phyloP scores from a whole-genome alignment of 768 basidiomycete genomes.

The Cantharellus cinnabarinus region DNA sequence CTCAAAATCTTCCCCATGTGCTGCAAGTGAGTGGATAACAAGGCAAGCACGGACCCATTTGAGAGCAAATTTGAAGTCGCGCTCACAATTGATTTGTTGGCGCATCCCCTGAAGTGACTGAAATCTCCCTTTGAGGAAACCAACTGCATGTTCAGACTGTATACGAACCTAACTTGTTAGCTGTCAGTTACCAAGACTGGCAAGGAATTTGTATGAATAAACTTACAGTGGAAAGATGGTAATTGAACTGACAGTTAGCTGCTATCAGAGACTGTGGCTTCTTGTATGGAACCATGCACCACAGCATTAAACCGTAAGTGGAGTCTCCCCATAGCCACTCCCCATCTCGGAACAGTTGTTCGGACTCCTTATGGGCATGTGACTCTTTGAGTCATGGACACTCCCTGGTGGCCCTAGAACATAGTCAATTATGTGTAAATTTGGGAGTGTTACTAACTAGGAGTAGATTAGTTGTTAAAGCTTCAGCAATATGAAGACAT shows the following conservation, averaged over 20 bases:
- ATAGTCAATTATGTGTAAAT: slow-evolving; percentile 17
- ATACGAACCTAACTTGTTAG: slow-evolving; percentile 7
- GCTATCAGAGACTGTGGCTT: slow-evolving; percentile 15
- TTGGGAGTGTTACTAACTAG: slow-evolving; percentile 20
- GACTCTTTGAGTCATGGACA: slow-evolving; percentile 20
- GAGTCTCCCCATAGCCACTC: slow-evolving; percentile 12
- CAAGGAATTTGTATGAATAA: neutral
- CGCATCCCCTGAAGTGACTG: slow-evolving; percentile 14
- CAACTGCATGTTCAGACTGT: slow-evolving; percentile 22
- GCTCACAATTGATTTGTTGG: slow-evolving; percentile 3
- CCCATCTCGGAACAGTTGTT: slow-evolving; percentile 11
- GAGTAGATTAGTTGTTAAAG: neutral
- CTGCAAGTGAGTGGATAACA: neutral
- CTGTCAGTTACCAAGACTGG: neutral
- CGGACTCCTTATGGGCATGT: slow-evolving; percentile 11
- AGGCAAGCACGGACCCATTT: neutral
- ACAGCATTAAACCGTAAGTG: slow-evolving; percentile 16
- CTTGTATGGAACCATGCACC: slow-evolving; percentile 16
- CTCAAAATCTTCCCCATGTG: neutral
- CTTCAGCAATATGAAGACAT: neutral
- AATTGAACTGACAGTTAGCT: slow-evolving; percentile 16
- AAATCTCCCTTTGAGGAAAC: slow-evolving; percentile 19
- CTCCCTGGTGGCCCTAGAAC: slow-evolving; percentile 18
- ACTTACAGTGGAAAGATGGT: slow-evolving; percentile 10
- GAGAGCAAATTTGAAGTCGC: neutral